A percentile compares a stretch with the other conserved stretches of the same genome.
phyloP scores from a whole-genome alignment of 164 flowering plant genomes.

The Brasenia schreberi region DNA sequence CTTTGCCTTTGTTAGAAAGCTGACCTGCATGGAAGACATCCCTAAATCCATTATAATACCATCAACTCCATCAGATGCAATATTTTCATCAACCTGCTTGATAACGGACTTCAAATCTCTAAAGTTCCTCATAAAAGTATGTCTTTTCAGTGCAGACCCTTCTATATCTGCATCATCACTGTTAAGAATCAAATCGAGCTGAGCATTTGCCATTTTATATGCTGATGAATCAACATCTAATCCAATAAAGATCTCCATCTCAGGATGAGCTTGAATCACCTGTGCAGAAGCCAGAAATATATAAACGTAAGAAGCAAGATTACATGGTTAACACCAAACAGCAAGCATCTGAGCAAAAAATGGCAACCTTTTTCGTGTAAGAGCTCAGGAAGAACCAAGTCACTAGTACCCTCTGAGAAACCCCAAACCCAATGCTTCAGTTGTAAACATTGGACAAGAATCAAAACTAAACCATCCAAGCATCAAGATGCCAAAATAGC shows the following conservation, averaged over 20 bases:
- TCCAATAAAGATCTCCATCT: slow-evolving; percentile 55
- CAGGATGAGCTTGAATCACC: slow-evolving; percentile 73
- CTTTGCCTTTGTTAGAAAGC: not conserved
- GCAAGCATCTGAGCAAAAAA: too few relatives aligned
- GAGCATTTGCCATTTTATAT: slow-evolving; percentile 40
- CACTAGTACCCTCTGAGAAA: too few relatives aligned
- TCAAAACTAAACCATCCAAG: too few relatives aligned
- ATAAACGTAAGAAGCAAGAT: too few relatives aligned
- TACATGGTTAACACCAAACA: too few relatives aligned
- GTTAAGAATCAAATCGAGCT: slow-evolving; percentile 21
- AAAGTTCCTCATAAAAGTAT: slow-evolving; percentile 43
- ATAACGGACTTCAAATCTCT: slow-evolving; percentile 46
- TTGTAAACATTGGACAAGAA: too few relatives aligned
- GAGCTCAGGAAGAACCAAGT: too few relatives aligned
- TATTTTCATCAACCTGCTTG: slow-evolving; percentile 29
- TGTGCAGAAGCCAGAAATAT: slow-evolving; percentile 10
- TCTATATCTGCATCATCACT: slow-evolving; percentile 8
- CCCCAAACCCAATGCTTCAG: too few relatives aligned
- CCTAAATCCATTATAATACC: slow-evolving; percentile 96
- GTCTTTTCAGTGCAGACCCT: slow-evolving; percentile 25
- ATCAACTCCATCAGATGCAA: slow-evolving; percentile 40
- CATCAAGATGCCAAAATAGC: too few relatives aligned
- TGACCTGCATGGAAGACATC: slow-evolving; percentile 99
- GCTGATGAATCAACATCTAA: slow-evolving; percentile 88
- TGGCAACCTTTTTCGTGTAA: too few relatives aligned